phyloP scores from a whole-genome alignment of 73 alveolate species.

The Symbiodinium natans region DNA sequence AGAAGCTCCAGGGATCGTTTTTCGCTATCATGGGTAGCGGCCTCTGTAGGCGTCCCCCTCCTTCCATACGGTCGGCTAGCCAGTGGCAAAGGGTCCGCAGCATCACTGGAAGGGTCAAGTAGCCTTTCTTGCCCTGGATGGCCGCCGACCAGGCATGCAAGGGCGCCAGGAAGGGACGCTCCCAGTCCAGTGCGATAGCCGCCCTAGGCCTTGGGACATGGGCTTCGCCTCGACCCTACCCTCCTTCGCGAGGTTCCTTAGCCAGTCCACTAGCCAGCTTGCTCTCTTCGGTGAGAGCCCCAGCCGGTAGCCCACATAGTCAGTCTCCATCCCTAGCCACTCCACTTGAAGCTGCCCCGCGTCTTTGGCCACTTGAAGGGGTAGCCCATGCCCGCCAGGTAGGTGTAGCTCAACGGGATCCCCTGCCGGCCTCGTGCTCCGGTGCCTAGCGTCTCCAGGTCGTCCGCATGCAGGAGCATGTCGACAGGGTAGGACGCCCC shows the following conservation, averaged over 20 bases:
- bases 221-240: neutral
- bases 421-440: neutral
- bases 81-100: neutral
- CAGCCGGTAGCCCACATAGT: neutral
- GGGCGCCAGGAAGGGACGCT: neutral
- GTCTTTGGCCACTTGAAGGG: conserved; percentile 13
- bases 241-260: too few relatives aligned
- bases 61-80: neutral
- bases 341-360: neutral
- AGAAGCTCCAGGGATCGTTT: neutral
- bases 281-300: neutral
- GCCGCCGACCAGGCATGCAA: neutral
- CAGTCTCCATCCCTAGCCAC: neutral
- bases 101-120: neutral
- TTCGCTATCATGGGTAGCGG: neutral
- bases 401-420: neutral
- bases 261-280: neutral
- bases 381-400: neutral
- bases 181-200: neutral
- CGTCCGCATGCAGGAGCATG: neutral
- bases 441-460: neutral
- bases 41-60: neutral
- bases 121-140: neutral
- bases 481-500: neutral
- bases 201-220: neutral